Conservation (phyloP, 257 asterid species). For the Fraxinus cuspidata region DNA sequence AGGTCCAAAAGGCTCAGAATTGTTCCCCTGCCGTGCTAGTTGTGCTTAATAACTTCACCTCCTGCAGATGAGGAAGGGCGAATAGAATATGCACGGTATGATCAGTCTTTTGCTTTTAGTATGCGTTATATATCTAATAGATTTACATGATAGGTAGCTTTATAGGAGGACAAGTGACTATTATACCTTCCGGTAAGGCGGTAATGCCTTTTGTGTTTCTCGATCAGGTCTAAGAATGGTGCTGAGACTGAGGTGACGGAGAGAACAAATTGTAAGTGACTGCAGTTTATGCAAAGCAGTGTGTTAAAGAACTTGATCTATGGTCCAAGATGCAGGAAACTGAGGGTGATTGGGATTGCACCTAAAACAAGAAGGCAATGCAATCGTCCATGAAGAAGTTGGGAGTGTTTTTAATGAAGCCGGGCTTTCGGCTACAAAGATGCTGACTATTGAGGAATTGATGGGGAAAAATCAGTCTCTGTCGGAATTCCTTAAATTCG, state of each 20-base stretch:
- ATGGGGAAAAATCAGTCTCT: not conserved
- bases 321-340: conserved; percentile 94
- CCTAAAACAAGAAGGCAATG: conserved; percentile 77
- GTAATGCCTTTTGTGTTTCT: not conserved
- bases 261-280: conserved; percentile 70
- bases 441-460: not conserved
- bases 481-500: not conserved
- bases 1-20: conserved; percentile 27
- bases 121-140: not conserved
- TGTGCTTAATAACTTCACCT: conserved; percentile 81
- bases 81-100: conserved; percentile 67
- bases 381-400: conserved; percentile 55
- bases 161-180: not conserved
- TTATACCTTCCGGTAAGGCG: not conserved
- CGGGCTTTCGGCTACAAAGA: conserved; percentile 42
- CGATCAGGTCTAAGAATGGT: conserved; percentile 66
- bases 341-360: conserved; percentile 76
- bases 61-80: conserved; percentile 78
- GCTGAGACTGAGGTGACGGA: conserved; percentile 54
- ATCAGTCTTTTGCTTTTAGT: not conserved
- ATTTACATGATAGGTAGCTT: not conserved
- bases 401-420: conserved; percentile 53
- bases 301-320: conserved; percentile 66
- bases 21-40: conserved; percentile 55
- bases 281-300: conserved; percentile 65